Evolutionary conservation across 306 rosid genomes (phyloP), one percentile per base, ranked within the genome.

Genomic region (Medicago arabica): DNA sequence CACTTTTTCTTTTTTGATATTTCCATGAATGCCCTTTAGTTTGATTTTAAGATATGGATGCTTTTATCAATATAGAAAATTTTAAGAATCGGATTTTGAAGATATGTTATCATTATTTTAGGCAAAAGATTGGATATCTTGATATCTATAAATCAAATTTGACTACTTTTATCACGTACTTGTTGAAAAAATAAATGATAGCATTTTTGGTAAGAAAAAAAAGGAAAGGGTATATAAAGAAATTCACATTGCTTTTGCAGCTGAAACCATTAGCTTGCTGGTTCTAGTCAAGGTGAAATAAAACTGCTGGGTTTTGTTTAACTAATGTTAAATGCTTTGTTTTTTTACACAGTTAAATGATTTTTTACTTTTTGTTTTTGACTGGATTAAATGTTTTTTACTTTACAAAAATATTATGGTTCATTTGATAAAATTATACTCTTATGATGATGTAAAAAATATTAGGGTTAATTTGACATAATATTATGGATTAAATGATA

Each of bases 231-330:
- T 25, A 60, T 25, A 60, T 2, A 2, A 10, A 12, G 39, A 25
- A 25, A 59, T 59, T 12, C 1, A 4, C 10, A 57, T 8, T 59
- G 39, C 39, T 59, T 58, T 58, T 23, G 88, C 83, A 82, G 76
- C 80, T 72, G 75, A 67, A 83, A 81, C 92, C 69, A 87, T 85
- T 82, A 73, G 75, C 82, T 81, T 83, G 92, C 25, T 53, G 51
- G 16, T 13, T 13, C 38, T 4, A 34, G 38, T 91, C 86, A 87
- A 88, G 87, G 86, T 11, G 87, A 86, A 85, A 83, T 79, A 87
- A 89, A 91, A 87, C 92, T 87, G 92, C 87, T 85, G 34, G 16
- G 40, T 43, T 75, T 75, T 63, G 71, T 75, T 34, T 28, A 28
- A 34, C 38, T 34, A 31, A 34, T 34, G 49, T 11, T 44, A 44